Conservation (phyloP, 2,329 filamentous ascomycete genomes). For the Penicillium sp. region DNA sequence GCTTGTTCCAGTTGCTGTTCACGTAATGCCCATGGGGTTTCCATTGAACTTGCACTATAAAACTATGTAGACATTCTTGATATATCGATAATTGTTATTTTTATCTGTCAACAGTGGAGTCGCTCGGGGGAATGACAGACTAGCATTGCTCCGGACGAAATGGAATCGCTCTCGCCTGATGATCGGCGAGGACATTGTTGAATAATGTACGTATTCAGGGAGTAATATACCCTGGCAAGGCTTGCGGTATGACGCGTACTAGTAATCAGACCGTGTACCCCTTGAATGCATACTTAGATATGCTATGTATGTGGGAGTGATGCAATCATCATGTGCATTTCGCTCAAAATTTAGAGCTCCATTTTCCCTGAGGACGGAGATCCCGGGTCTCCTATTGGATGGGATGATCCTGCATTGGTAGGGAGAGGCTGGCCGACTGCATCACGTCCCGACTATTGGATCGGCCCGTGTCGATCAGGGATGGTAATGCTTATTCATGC, state of each 20-base stretch:
- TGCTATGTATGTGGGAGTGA: not conserved
- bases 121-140: no score
- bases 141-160: no score
- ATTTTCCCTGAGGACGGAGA: constrained; percentile 1
- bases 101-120: no score
- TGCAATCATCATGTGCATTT: not conserved
- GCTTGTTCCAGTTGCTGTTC: no score
- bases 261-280: not conserved
- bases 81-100: not conserved
- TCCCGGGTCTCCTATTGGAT: constrained; percentile 1
- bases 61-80: no score
- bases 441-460: not conserved
- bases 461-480: constrained; percentile 12
- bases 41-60: no score
- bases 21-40: no score
- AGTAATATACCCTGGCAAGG: no score
- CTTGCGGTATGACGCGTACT: constrained; percentile 10
- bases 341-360: not conserved
- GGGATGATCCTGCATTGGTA: not conserved
- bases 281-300: not conserved
- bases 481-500: not conserved
- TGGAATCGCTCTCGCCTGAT: not conserved
- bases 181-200: not conserved
- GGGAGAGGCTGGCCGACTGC: not conserved
- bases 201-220: no score